These are phyloP conservation scores for Kurtzmaniella fragi DNA, from an alignment of 805 yeast species.

Conservation along the genomic window DNA sequence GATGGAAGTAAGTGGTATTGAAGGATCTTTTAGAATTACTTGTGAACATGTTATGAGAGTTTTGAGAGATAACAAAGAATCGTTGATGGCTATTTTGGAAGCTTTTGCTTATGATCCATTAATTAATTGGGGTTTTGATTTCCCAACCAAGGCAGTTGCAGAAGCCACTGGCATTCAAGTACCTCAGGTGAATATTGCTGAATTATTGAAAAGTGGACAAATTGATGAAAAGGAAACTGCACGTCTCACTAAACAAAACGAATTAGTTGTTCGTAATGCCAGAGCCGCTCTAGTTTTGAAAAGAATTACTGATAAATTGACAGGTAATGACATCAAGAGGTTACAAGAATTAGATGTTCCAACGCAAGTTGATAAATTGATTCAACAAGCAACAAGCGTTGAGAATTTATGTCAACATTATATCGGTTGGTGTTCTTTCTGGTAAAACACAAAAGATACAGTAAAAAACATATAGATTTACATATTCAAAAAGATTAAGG, in stretches of 20 bases:
- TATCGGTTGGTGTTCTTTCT: conserved; percentile 99
- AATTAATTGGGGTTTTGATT: conserved; percentile 97
- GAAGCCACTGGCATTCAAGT: conserved; percentile 69
- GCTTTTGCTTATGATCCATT: conserved; percentile 98
- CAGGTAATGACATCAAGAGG: conserved; percentile 88
- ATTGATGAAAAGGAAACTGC: conserved; percentile 75
- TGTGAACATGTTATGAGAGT: conserved; percentile 97
- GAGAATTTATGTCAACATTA: conserved; percentile 95
- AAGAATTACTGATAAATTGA: conserved; percentile 85
- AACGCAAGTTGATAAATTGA: conserved; percentile 87
- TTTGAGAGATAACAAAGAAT: conserved; percentile 87
- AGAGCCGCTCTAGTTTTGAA: conserved; percentile 87
- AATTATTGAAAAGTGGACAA: conserved; percentile 63
- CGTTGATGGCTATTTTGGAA: conserved; percentile 94
- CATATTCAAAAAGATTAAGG: background rate
- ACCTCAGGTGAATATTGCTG: conserved; percentile 65
- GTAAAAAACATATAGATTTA: background rate
- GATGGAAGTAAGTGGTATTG: conserved; percentile 98
- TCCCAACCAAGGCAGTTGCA: conserved; percentile 75
- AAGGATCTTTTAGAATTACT: conserved; percentile 93
- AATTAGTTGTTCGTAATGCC: conserved; percentile 71
- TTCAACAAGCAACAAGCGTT: conserved; percentile 93
- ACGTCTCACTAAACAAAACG: conserved; percentile 64
- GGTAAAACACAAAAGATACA: too few species aligned
- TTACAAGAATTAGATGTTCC: conserved; percentile 70